Evolutionary conservation across 257 asterid genomes (phyloP).

Genomic region (Datura wrightii): DNA sequence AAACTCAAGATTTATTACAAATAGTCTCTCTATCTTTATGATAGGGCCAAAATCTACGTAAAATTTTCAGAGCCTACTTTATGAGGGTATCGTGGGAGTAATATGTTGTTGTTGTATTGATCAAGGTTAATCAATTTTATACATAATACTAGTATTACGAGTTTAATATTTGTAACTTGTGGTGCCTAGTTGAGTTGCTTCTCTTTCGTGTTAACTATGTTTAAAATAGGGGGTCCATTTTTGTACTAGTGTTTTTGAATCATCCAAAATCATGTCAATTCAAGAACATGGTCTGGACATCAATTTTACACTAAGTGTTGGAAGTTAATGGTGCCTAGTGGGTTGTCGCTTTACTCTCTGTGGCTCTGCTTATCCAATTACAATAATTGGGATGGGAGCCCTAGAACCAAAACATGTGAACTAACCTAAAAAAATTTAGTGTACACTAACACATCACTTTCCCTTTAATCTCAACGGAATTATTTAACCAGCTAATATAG

Average conservation of each 20-base stretch:
- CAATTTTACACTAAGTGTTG: not conserved
- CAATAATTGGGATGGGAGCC: not conserved
- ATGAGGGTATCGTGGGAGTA: too few relatives aligned
- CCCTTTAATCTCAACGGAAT: not conserved
- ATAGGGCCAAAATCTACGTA: too few relatives aligned
- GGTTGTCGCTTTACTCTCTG: not conserved
- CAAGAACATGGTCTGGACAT: not conserved
- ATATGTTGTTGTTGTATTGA: too few relatives aligned
- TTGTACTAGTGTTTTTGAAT: not conserved
- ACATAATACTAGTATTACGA: too few relatives aligned
- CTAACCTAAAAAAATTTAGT: not conserved
- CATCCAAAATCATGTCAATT: constrained; percentile 7
- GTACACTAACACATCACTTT: not conserved
- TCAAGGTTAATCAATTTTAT: too few relatives aligned
- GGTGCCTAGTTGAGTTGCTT: not conserved
- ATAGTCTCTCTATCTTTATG: too few relatives aligned
- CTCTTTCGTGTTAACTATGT: not conserved
- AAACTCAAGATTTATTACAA: too few relatives aligned
- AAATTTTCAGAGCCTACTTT: too few relatives aligned
- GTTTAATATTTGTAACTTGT: not conserved
- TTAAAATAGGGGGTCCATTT: not conserved
- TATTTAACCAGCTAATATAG: not conserved
- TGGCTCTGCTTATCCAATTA: not conserved
- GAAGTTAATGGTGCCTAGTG: constrained; percentile 4
- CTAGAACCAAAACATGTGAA: constrained; percentile 16